Conservation (phyloP, 441 rosid genomes). For the Syzygium malaccense region DNA sequence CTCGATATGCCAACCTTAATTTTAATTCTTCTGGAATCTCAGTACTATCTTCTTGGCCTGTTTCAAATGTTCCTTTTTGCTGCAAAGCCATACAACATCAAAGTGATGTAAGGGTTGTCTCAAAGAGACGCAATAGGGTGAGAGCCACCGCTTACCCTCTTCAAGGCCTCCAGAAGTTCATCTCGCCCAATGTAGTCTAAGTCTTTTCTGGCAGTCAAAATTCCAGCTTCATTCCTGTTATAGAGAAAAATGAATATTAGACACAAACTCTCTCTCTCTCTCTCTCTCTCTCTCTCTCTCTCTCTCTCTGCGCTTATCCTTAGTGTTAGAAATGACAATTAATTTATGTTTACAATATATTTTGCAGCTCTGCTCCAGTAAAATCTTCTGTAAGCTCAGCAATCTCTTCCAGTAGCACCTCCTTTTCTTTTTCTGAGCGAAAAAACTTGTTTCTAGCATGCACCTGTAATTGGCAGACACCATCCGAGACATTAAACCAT, state of each 20-base stretch:
- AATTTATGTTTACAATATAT: conserved; percentile 55
- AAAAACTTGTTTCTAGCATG: conserved; percentile 95
- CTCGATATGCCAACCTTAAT: conserved; percentile 88
- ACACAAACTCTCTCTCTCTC: neutral
- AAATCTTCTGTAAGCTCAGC: conserved; percentile 85
- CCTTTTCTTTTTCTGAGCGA: conserved; percentile 80
- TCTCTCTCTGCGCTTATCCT: neutral
- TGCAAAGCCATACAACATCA: conserved; percentile 26
- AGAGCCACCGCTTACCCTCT: conserved; percentile 51
- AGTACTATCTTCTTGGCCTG: conserved; percentile 92
- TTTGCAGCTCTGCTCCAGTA: conserved; percentile 97
- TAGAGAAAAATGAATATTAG: conserved; percentile 24
- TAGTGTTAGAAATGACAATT: neutral
- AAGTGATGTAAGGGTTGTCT: conserved; percentile 4
- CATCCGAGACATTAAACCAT: conserved; percentile 4
- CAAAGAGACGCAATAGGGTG: neutral
- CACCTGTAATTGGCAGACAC: conserved; percentile 39
- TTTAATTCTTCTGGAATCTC: conserved; percentile 81
- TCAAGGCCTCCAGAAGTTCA: conserved; percentile 89
- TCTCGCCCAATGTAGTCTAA: conserved; percentile 79
- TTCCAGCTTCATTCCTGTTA: conserved; percentile 95
- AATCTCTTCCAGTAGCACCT: conserved; percentile 63
- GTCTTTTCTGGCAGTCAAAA: conserved; percentile 97
- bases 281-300: neutral
- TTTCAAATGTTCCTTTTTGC: conserved; percentile 99